Conservation (phyloP, 2,329 filamentous ascomycete genomes). For the Fusarium dlaminii region DNA sequence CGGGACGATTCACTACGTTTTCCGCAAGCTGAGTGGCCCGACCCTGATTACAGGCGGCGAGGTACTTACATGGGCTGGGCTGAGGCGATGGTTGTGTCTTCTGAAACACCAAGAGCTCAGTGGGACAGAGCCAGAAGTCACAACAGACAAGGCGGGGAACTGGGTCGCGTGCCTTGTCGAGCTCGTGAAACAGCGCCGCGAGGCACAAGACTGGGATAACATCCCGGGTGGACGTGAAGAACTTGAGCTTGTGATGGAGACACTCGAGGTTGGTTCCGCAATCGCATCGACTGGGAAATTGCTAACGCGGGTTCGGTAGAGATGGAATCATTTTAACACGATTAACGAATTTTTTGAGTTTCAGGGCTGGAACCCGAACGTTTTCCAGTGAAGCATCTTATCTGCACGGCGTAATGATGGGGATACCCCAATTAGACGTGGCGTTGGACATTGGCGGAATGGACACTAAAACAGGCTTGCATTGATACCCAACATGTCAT, state of each 20-base stretch:
- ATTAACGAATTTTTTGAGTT: no score
- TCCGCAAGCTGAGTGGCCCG: not conserved
- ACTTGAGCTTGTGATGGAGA: not conserved
- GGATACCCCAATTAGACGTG: no score
- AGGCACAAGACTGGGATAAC: not conserved
- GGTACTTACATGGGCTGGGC: not conserved
- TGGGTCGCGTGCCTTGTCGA: no score
- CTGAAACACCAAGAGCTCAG: not conserved
- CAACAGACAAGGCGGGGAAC: rapidly evolving
- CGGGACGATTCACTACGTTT: not conserved
- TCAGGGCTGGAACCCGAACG: no score
- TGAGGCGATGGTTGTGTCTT: not conserved
- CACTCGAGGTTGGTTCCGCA: no score
- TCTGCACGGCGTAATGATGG: no score
- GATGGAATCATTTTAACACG: no score
- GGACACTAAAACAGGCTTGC: no score
- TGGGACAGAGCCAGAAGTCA: not conserved
- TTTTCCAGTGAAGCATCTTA: no score
- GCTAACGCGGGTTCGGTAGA: no score
- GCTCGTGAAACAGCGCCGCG: not conserved
- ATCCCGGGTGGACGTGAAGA: not conserved
- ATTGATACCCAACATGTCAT: no score
- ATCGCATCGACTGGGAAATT: rapidly evolving
- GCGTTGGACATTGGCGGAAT: no score
- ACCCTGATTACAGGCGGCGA: not conserved